Conservation (phyloP, 305 asterid genomes). For the Solanum hybrid region DNA sequence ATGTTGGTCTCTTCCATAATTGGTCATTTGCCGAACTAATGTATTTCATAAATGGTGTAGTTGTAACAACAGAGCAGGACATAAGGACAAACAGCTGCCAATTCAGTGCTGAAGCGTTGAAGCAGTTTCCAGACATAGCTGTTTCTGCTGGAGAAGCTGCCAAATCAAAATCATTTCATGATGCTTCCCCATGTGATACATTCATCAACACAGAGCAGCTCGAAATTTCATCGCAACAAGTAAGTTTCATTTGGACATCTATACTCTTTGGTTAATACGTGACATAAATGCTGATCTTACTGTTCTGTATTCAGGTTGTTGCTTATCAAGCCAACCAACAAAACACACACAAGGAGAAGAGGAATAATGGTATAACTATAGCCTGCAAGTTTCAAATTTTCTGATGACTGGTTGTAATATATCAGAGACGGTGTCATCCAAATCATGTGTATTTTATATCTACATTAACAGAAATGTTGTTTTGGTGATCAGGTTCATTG, state of each 20-base stretch:
- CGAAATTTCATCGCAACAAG: conserved; percentile 22
- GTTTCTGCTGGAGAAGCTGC: conserved; percentile 23
- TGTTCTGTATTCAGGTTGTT: conserved; percentile 30
- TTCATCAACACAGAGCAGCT: conserved; percentile 16
- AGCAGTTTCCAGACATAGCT: conserved; percentile 10
- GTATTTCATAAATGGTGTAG: not conserved
- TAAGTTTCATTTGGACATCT: conserved; percentile 10
- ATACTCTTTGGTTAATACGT: not conserved
- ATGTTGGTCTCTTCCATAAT: not conserved
- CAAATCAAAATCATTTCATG: conserved; percentile 12
- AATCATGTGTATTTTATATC: not conserved
- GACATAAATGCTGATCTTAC: not conserved
- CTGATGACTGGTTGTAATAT: not conserved
- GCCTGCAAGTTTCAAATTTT: not conserved
- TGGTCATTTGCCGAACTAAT: conserved; percentile 1
- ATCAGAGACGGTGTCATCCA: not conserved
- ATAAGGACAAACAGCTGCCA: conserved; percentile 15
- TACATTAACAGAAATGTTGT: not conserved
- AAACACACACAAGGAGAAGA: conserved; percentile 13
- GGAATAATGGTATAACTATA: conserved; percentile 20
- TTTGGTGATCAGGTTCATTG: conserved; percentile 30
- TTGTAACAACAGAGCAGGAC: conserved; percentile 5
- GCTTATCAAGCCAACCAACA: conserved; percentile 19
- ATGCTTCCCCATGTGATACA: conserved; percentile 17
- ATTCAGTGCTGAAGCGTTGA: conserved; percentile 7